Percentiles rank a stretch among this genome's conserved stretches.
Conservation (phyloP, 192 early-diverging fungal genomes). For the Coemansia sp. region DNA sequence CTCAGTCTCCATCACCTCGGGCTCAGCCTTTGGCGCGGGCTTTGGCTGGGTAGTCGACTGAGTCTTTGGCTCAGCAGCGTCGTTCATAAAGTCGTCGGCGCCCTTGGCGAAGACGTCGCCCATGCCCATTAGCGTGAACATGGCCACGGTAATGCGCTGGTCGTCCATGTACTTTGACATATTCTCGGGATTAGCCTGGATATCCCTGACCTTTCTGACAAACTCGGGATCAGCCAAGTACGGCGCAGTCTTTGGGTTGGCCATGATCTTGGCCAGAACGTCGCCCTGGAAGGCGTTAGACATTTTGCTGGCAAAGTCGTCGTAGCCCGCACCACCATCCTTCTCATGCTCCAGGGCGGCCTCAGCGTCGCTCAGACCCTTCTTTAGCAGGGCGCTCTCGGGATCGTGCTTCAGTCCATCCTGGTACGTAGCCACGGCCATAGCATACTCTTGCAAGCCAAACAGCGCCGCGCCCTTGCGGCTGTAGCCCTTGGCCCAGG, state of each 20-base stretch:
- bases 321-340: conserved; percentile 15
- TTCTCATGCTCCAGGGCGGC: conserved; percentile 56
- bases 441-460: conserved; percentile 67
- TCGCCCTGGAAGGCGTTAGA: conserved; percentile 69
- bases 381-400: conserved; percentile 71
- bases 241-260: conserved; percentile 77
- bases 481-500: conserved; percentile 92
- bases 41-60: conserved; percentile 18
- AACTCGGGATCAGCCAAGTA: conserved; percentile 79
- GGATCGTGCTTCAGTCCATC: conserved; percentile 81
- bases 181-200: conserved; percentile 73
- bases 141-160: conserved; percentile 77
- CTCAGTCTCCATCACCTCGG: conserved; percentile 49
- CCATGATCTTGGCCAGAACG: conserved; percentile 75
- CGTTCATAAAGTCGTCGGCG: conserved; percentile 29
- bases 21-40: conserved; percentile 22
- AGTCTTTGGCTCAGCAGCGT: background rate
- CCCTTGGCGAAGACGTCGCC: conserved; percentile 52
- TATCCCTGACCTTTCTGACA: conserved; percentile 70
- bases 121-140: conserved; percentile 79
- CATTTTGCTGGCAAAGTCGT: conserved; percentile 38
- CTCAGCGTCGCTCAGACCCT: conserved; percentile 78
- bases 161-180: conserved; percentile 77
- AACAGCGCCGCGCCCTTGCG: conserved; percentile 88
- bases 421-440: conserved; percentile 79